Conservation (phyloP, 2,329 filamentous ascomycete species). For the Blumeriella jaapii region DNA sequence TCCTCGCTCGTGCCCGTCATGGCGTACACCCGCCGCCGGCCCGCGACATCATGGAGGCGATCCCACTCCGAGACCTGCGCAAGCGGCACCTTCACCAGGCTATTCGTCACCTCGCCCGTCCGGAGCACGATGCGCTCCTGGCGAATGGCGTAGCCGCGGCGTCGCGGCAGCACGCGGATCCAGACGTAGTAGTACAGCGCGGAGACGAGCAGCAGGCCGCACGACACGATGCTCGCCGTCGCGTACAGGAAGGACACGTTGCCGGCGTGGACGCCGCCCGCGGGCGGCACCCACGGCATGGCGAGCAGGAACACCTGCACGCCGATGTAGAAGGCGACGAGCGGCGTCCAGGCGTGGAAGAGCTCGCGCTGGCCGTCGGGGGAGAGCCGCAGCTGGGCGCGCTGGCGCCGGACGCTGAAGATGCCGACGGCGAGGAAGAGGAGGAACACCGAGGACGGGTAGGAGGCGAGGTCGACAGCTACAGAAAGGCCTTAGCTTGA, state of each 20-base stretch:
- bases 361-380: constrained; percentile 35
- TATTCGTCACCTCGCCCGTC: constrained; percentile 33
- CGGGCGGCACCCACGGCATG: constrained; percentile 63
- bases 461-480: constrained; percentile 46
- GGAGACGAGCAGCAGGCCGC: constrained; percentile 46
- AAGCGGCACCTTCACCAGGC: constrained; percentile 41
- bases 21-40: too few species aligned
- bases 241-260: constrained; percentile 66
- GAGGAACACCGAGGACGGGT: constrained; percentile 47
- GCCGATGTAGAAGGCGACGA: constrained; percentile 47
- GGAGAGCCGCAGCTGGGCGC: constrained; percentile 39
- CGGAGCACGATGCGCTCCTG: constrained; percentile 42
- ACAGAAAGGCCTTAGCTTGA: not conserved
- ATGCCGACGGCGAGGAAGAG: constrained; percentile 45
- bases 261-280: constrained; percentile 44
- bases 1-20: too few species aligned
- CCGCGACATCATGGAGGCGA: constrained; percentile 38
- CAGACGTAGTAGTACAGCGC: constrained; percentile 46
- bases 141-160: constrained; percentile 41
- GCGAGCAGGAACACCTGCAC: constrained; percentile 50
- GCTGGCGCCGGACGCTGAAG: constrained; percentile 43
- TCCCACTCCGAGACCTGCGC: constrained; percentile 45
- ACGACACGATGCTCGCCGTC: constrained; percentile 53
- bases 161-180: constrained; percentile 43
- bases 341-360: constrained; percentile 48